Conservation (phyloP, 208 protist genomes). For the Leishmania major region DNA sequence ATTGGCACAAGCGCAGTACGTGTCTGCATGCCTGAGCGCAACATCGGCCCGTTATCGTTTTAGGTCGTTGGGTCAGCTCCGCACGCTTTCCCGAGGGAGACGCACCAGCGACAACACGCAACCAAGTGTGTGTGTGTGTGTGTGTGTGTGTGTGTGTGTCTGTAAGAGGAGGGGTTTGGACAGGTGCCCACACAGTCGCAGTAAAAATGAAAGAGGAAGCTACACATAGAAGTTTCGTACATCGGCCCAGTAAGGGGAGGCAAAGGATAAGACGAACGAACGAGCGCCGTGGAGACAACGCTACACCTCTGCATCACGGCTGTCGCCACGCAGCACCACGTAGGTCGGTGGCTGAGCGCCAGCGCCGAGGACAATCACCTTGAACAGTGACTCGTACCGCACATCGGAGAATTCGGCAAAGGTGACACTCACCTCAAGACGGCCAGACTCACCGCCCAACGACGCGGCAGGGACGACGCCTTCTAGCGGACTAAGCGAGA, state of each 20-base stretch:
- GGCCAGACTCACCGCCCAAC: slow-evolving; percentile 66
- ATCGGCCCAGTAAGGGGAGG: not conserved
- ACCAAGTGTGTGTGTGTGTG: not conserved
- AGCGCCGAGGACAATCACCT: slow-evolving; percentile 52
- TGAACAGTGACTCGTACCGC: slow-evolving; percentile 69
- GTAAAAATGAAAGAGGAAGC: not conserved
- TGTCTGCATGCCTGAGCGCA: not conserved
- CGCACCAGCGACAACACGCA: not conserved
- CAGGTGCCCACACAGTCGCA: not conserved
- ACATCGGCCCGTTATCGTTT: no score
- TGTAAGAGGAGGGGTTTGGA: not conserved
- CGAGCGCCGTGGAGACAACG: not conserved
- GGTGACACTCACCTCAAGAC: slow-evolving; percentile 38
- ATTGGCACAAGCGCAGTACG: not conserved
- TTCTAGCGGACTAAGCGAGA: slow-evolving; percentile 43
- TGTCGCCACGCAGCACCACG: slow-evolving; percentile 74
- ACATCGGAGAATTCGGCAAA: slow-evolving; percentile 76
- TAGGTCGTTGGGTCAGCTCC: not conserved
- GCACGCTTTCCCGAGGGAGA: not conserved
- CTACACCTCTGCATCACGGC: slow-evolving; percentile 82
- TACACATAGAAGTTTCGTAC: not conserved
- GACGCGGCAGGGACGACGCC: slow-evolving; percentile 72
- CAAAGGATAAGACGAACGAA: not conserved
- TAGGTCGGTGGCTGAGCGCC: slow-evolving; percentile 32
- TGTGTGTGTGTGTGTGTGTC: not conserved